phyloP scores from a whole-genome alignment of 164 flowering plant genomes.

The Magnolia officinalis region DNA sequence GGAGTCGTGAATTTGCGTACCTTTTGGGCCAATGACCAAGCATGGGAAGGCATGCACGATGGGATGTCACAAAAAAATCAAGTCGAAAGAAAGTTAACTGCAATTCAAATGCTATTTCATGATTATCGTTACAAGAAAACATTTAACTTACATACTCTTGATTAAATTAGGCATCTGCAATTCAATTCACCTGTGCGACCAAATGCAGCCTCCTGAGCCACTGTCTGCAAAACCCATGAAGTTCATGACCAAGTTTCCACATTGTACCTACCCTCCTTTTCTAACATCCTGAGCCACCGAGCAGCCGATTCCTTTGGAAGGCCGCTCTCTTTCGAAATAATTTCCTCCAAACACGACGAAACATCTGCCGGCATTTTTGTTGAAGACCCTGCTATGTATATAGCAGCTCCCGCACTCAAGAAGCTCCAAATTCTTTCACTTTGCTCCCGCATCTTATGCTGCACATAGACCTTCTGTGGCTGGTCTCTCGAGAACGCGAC shows the following conservation, averaged over 20 bases:
- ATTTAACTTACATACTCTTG: no score
- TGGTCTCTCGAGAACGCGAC: constrained; percentile 93
- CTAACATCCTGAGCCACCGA: constrained; percentile 57
- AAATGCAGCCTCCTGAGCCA: neutral
- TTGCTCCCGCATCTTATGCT: constrained; percentile 77
- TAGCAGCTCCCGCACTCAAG: constrained; percentile 64
- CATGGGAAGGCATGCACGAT: no score
- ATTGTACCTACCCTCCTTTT: constrained; percentile 75
- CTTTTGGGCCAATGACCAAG: no score
- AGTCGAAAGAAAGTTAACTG: no score
- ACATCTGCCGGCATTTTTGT: constrained; percentile 94
- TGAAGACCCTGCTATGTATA: constrained; percentile 90
- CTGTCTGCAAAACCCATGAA: neutral
- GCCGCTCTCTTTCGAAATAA: constrained; percentile 59
- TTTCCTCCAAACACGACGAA: constrained; percentile 61
- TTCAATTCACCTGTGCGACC: no score
- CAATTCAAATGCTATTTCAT: no score
- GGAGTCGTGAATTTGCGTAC: no score
- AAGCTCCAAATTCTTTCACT: constrained; percentile 61
- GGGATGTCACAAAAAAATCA: no score
- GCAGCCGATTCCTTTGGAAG: constrained; percentile 55
- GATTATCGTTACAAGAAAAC: no score
- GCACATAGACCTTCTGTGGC: constrained; percentile 80
- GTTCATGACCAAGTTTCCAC: constrained; percentile 94
- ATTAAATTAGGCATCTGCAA: no score